A percentile compares a stretch with the other conserved stretches of the same genome.
These are phyloP conservation scores for Eimeria sp. DNA, from an alignment of 169 alveolate genomes.

Conservation along the genomic window DNA sequence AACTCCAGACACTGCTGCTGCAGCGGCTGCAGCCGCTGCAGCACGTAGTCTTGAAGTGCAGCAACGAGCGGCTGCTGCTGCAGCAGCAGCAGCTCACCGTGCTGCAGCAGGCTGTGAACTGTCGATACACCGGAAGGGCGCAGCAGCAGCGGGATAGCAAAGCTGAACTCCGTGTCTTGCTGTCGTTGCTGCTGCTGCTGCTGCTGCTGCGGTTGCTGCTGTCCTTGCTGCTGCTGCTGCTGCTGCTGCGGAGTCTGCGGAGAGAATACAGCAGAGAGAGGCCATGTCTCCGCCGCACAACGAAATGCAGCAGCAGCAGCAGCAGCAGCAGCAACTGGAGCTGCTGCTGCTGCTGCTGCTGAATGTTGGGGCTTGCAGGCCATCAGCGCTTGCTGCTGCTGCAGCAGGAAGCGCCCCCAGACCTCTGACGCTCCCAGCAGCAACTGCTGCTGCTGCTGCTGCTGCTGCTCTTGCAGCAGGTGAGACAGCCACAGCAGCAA, in stretches of 20 bases:
- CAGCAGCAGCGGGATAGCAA: conserved; percentile 58
- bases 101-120: conserved; percentile 40
- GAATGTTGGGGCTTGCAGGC: background rate
- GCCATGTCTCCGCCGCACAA: conserved; percentile 32
- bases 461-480: conserved; percentile 30
- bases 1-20: background rate
- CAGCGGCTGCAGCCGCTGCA: conserved; percentile 61
- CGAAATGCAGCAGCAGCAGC: conserved; percentile 40
- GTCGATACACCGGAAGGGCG: conserved; percentile 49
- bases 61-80: conserved; percentile 60
- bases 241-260: conserved; percentile 19
- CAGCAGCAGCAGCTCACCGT: conserved; percentile 66
- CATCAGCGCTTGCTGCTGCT: conserved; percentile 43
- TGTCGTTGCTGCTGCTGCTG: conserved; percentile 5
- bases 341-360: conserved; percentile 58
- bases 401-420: conserved; percentile 45
- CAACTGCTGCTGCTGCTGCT: conserved; percentile 42
- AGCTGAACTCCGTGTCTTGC: background rate
- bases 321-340: conserved; percentile 19
- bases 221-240: conserved; percentile 29
- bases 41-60: conserved; percentile 39
- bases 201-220: conserved; percentile 24
- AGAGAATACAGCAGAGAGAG: conserved; percentile 3
- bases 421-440: conserved; percentile 62
- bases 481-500: conserved; percentile 54